Conservation (phyloP, 768 basidiomycete genomes). For the Xerocomus potaroensis region DNA sequence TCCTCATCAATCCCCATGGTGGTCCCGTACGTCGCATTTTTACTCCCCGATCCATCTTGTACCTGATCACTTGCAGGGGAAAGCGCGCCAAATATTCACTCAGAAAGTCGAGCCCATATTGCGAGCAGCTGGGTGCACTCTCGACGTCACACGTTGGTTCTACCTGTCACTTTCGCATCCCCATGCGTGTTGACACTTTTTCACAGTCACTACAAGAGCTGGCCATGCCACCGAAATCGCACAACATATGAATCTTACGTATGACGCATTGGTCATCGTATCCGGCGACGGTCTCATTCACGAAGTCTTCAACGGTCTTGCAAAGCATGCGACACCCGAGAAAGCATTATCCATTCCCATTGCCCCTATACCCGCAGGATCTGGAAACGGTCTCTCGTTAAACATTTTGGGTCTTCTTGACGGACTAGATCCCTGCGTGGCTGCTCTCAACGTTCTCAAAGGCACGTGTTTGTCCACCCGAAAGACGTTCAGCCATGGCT, state of each 20-base stretch:
- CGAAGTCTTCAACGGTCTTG: constrained; percentile 81
- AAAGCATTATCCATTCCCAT: constrained; percentile 66
- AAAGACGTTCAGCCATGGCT: background rate
- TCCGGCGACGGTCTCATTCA: constrained; percentile 85
- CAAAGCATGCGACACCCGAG: constrained; percentile 54
- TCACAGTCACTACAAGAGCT: constrained; percentile 54
- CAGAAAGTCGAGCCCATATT: constrained; percentile 70
- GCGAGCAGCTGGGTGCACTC: constrained; percentile 55
- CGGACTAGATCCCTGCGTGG: constrained; percentile 67
- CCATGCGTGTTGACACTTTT: background rate
- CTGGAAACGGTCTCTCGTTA: constrained; percentile 72
- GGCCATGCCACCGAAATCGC: constrained; percentile 68
- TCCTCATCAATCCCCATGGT: constrained; percentile 77
- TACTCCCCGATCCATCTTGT: background rate
- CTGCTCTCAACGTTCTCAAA: constrained; percentile 77
- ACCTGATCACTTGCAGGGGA: constrained; percentile 46
- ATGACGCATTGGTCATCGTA: constrained; percentile 68
- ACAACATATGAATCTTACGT: constrained; percentile 50
- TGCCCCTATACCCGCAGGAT: constrained; percentile 77
- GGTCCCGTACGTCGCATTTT: constrained; percentile 55
- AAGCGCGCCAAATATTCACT: constrained; percentile 48
- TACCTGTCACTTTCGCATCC: background rate
- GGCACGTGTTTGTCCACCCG: constrained; percentile 34
- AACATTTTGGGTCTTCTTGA: constrained; percentile 69
- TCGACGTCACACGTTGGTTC: constrained; percentile 60